Base-by-base conservation (phyloP, 345 rosid species). In the Crucihimalaya himalaica region DNA sequence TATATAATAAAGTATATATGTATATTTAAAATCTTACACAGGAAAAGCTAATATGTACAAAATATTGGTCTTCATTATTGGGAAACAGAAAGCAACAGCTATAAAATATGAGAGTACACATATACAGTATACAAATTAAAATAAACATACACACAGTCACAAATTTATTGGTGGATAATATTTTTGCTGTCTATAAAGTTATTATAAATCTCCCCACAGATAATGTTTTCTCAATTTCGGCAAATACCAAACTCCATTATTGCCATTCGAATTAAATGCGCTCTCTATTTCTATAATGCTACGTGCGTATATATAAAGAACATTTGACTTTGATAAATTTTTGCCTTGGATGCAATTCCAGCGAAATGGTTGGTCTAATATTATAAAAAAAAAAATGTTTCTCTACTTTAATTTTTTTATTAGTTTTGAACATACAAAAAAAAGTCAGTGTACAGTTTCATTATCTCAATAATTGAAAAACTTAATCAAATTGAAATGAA, bases 191-290 rank as follows among this genome's bases (percentile, higher is more conserved):
- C 21, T 27, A 58, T 34, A 31, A 53, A 32, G 15, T 47, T 72
- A 72, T 59, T 53, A 66, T 68, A 72, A 72, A 60, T 69, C 60
- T 54, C 28, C 28, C 59, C 53, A 60, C 43, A 74, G 74, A 74
- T 76, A 78, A 83, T 84, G 82, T 76, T 70, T 70, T 70, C 55
- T 43, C 63, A 67, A 73, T 79, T 80, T 83, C 78, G 81, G 83
- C 85, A 79, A 81, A 76, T 63, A 64, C 76, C 82, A 6, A 78
- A 75, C 79, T 83, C 85, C 51, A 70, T 76, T 55, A 76, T 70
- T 76, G 71, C 58, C 79, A 27, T 18, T 46, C 70, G 53, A 46
- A 70, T 46, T 76, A 55, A 76, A 63, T 76, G 70, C 71, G 18
- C 58, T 45, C 18, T 10, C 3, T 27, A 32, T 20, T 45, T 62